Conservation (phyloP, 176 grass and related monocot species). For the Ensete ventricosum region DNA sequence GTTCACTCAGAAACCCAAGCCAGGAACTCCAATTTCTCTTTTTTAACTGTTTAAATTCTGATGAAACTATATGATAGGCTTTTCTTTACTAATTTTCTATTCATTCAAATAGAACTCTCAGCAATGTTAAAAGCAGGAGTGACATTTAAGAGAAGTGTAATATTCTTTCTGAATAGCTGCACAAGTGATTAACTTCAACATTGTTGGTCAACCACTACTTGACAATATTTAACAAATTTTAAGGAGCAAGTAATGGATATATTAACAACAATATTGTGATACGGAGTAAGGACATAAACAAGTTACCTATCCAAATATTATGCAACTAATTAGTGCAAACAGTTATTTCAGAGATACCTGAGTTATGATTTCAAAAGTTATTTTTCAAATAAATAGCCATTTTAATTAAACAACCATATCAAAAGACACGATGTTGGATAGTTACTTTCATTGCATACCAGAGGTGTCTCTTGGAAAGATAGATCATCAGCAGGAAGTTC, state of each 20-base stretch:
- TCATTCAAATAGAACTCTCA: too few relatives aligned
- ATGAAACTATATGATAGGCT: too few relatives aligned
- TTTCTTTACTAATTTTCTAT: too few relatives aligned
- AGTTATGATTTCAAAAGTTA: too few relatives aligned
- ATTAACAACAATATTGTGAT: not conserved
- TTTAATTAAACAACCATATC: not conserved
- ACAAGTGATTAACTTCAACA: too few relatives aligned
- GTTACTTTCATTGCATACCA: constrained; percentile 33
- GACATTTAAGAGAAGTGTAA: too few relatives aligned
- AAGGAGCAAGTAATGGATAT: not conserved
- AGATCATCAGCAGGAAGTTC: constrained; percentile 51
- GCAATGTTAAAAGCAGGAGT: too few relatives aligned
- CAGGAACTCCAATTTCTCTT: too few relatives aligned
- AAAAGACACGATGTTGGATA: not conserved
- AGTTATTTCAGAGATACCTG: not conserved
- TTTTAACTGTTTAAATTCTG: too few relatives aligned
- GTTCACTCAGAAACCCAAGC: too few relatives aligned
- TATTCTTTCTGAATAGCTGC: too few relatives aligned
- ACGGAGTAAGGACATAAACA: too few relatives aligned
- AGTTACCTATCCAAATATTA: not conserved
- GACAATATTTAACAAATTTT: not conserved
- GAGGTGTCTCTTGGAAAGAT: constrained; percentile 45
- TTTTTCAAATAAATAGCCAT: not conserved
- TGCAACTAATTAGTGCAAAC: not conserved
- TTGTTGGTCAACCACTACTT: not conserved